Conservation (phyloP, 116 monocot species). For the Zostera marina region DNA sequence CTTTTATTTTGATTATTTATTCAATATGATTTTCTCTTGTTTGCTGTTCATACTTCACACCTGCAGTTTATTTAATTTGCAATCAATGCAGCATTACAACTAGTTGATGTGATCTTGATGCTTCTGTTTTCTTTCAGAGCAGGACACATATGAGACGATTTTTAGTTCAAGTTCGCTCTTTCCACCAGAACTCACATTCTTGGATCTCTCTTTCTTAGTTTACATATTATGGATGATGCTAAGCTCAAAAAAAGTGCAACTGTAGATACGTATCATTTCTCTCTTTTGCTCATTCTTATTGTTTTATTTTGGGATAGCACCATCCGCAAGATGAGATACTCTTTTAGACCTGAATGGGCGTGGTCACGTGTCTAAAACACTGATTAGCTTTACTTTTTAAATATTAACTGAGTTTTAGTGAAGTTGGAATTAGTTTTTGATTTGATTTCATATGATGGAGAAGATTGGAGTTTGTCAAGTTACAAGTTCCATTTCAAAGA, state of each 20-base stretch:
- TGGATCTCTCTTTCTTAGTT: constrained; percentile 8
- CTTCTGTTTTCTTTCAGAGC: background rate
- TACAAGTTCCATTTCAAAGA: constrained; percentile 19
- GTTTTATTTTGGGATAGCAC: constrained; percentile 84
- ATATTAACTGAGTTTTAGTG: constrained; percentile 1
- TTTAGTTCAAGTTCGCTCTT: background rate
- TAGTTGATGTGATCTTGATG: background rate
- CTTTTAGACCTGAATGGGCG: constrained; percentile 88
- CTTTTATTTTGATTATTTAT: too few species aligned
- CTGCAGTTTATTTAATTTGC: background rate
- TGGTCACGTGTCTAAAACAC: constrained; percentile 10
- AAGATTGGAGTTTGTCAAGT: constrained; percentile 29
- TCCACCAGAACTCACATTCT: background rate
- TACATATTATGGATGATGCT: constrained; percentile 22
- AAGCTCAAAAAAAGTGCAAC: constrained; percentile 22
- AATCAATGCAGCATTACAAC: background rate
- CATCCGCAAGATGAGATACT: constrained; percentile 78
- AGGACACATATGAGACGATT: background rate
- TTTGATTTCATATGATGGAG: constrained; percentile 44
- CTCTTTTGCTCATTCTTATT: constrained; percentile 58
- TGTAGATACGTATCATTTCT: constrained; percentile 31
- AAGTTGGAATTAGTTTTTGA: background rate
- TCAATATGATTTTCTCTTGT: too few species aligned
- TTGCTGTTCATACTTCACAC: too few species aligned
- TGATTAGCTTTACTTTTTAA: background rate